Base-by-base conservation (phyloP, 768 basidiomycete species). In the Fistulinella prunicolor region DNA sequence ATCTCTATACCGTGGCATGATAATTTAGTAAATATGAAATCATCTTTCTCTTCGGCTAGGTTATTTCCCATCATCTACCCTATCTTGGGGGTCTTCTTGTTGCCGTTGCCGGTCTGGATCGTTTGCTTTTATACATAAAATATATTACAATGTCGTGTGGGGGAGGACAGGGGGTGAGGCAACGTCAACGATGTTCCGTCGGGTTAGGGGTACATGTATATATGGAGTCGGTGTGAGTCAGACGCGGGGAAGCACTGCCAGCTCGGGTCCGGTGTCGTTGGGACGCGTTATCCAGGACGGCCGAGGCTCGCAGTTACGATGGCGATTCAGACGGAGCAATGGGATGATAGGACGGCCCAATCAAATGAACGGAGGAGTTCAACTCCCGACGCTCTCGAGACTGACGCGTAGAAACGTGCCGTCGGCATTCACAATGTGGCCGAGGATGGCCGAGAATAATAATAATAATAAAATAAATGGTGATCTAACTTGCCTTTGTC, bases 1-100 rank as follows among this genome's bases (percentile, higher is more conserved):
- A 32, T 9, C 30, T 19, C 20, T 40, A 19, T 32, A 21, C 19
- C 51, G 48, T 29, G 40, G 40, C 20, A 30, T 44, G 43, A 52
- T 56, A 13, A 49, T 51, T 51, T 61, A 56, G 53, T 34, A 52
- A 46, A 50, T 56, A 42, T 36, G 12, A 29, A 35, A 16, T 40
- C 38, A 48, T 51, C 28, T 46, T 43, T 39, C 29, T 34, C 54
- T 28, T 28, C 26, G 9, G 4, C 29, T 39, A 48, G 54, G 46
- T 37, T 53, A 44, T 42, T 34, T 35, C 13, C 13, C 32, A 24
- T 20, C 17, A 47, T 49, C 38, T 49, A 36, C 19, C 37, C 24
- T 26, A 46, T 55, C 14, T 51, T 21, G 6, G 26, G 20, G 17
- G 23, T 47, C 21, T 51, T 14, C 30, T 32, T 32, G 4, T 32